These are phyloP conservation scores for Gliomastix tumulicola DNA, from an alignment of 2,329 filamentous ascomycete genomes.

Conservation along the genomic window DNA sequence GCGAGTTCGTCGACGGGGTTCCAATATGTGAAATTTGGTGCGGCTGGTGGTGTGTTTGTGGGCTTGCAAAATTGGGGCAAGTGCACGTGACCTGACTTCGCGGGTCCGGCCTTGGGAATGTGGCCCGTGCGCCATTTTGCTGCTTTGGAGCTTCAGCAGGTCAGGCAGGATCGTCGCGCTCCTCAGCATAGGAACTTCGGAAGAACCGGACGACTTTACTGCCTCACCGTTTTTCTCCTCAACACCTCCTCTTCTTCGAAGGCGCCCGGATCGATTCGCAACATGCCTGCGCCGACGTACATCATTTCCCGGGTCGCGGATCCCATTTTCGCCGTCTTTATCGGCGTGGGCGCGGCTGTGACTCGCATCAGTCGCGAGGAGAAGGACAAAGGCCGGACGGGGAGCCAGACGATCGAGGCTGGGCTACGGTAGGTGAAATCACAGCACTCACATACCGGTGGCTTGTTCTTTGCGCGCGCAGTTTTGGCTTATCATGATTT, in stretches of 20 bases:
- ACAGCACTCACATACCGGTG: neutral
- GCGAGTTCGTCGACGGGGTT: too few relatives aligned
- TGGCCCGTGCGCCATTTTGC: neutral
- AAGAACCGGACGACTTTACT: too few relatives aligned
- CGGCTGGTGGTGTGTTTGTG: slow-evolving; percentile 34
- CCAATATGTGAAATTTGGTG: slow-evolving; percentile 27
- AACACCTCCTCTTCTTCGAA: too few relatives aligned
- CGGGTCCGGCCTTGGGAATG: neutral
- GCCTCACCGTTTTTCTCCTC: too few relatives aligned
- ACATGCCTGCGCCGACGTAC: slow-evolving; percentile 49
- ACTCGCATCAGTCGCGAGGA: slow-evolving; percentile 54
- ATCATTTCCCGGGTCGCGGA: slow-evolving; percentile 54
- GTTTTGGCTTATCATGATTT: slow-evolving; percentile 15
- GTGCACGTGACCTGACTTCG: too few relatives aligned
- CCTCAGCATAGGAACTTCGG: too few relatives aligned
- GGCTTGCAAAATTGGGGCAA: slow-evolving; percentile 29
- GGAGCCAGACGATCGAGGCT: slow-evolving; percentile 40
- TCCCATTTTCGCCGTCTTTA: slow-evolving; percentile 50
- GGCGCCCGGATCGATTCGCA: too few relatives aligned
- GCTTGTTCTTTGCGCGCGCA: neutral
- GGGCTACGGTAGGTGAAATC: slow-evolving; percentile 28
- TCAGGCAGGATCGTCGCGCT: too few relatives aligned
- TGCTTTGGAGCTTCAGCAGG: too few relatives aligned
- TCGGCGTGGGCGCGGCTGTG: slow-evolving; percentile 47
- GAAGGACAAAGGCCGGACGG: slow-evolving; percentile 48